Evolutionary conservation across 768 basidiomycete species (phyloP), one percentile per base, ranked within the genome.

Genomic region (Boletus reticuloceps): DNA sequence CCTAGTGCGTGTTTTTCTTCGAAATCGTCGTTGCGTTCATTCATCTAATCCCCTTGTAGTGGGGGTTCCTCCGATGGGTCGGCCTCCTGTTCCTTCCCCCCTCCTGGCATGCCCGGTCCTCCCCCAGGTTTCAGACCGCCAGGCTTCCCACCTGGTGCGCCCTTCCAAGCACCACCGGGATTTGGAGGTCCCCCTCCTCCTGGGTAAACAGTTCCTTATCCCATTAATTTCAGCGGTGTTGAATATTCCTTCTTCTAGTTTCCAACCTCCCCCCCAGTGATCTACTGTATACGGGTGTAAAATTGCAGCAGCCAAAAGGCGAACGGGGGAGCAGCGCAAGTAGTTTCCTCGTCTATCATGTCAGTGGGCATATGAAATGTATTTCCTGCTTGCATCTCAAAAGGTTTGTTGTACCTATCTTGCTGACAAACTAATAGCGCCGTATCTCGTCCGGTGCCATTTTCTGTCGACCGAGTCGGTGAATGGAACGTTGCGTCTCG

Each of bases 91-190:
- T 79, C 58, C 10, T 79, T 81, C 51, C 74, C 74, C 45, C 77
- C 79, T 47, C 88, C 90, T 62, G 89, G 89, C 19, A 91, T 94
- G 90, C 83, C 88, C 27, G 91, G 89, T 13, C 84, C 89, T 36
- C 92, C 92, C 40, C 90, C 91, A 46, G 90, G 90, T 52, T 91
- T 91, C 79, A 78, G 87, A 49, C 89, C 91, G 25, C 89, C 88
- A 48, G 89, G 90, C 44, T 89, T 91, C 78, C 89, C 89, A 51
- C 85, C 86, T 25, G 87, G 88, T 49, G 85, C 86, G 81, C 82
- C 86, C 14, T 89, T 89, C 75, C 81, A 84, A 50, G 88, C 90
- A 41, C 89, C 91, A 43, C 86, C 89, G 50, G 89, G 89, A 12
- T 91, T 92, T 69, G 81, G 76, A 58, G 88, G 86, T 3, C 88